phyloP scores from a whole-genome alignment of 1,284 basidiomycete species.

The Rhodotorula sp. region DNA sequence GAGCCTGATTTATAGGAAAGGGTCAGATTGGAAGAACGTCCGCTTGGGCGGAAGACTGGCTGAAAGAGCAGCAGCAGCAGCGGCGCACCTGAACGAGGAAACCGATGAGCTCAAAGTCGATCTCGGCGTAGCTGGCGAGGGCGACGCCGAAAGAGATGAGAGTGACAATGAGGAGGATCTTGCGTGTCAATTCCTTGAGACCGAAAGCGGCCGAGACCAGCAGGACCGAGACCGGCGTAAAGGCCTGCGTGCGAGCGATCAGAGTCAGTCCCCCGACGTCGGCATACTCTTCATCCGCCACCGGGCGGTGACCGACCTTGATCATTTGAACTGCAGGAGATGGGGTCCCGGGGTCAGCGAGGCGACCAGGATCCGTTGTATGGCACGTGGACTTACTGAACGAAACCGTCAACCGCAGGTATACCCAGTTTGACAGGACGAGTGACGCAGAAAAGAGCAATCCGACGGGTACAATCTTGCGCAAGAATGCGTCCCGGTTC shows the following conservation, averaged over 20 bases:
- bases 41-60: neutral
- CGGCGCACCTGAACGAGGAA: constrained; percentile 59
- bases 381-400: constrained; percentile 57
- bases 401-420: constrained; percentile 83
- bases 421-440: constrained; percentile 90
- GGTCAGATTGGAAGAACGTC: constrained; percentile 65
- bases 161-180: constrained; percentile 28
- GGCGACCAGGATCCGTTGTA: too few species aligned
- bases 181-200: constrained; percentile 72
- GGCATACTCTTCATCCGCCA: too few species aligned
- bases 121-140: constrained; percentile 65
- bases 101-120: constrained; percentile 78
- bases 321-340: constrained; percentile 72
- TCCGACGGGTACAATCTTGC: constrained; percentile 90
- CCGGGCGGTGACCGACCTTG: constrained; percentile 58
- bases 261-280: neutral
- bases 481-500: constrained; percentile 68
- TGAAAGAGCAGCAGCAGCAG: constrained; percentile 23
- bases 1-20: neutral
- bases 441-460: constrained; percentile 87
- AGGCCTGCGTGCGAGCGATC: constrained; percentile 61
- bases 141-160: constrained; percentile 37
- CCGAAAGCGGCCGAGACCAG: constrained; percentile 89
- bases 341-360: too few species aligned
- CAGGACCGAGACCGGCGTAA: constrained; percentile 92